phyloP scores from a whole-genome alignment of 768 basidiomycete genomes.

The Termitomyces sp. region DNA sequence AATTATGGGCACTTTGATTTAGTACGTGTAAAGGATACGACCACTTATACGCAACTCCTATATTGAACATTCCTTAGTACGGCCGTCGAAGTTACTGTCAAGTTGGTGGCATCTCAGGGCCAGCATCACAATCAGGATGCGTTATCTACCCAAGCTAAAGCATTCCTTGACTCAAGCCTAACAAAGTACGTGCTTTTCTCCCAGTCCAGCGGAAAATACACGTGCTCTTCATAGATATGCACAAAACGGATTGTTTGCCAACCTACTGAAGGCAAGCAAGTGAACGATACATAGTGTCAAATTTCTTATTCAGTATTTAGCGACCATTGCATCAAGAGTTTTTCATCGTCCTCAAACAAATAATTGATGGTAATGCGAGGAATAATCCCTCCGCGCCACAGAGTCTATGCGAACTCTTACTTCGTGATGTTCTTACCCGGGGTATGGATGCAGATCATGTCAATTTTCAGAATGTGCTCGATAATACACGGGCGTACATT shows the following conservation, averaged over 20 bases:
- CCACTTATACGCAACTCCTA: background rate
- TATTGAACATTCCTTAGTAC: constrained; percentile 28
- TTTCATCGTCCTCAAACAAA: constrained; percentile 49
- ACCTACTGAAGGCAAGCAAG: constrained; percentile 49
- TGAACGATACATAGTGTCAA: background rate
- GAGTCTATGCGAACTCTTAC: constrained; percentile 40
- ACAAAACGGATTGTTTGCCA: constrained; percentile 50
- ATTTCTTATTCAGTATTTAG: constrained; percentile 21
- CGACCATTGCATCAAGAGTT: constrained; percentile 41
- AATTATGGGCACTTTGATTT: constrained; percentile 47
- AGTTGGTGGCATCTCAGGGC: constrained; percentile 41
- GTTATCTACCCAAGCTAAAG: constrained; percentile 50
- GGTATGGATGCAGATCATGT: constrained; percentile 45
- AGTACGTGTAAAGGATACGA: constrained; percentile 30
- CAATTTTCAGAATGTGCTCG: constrained; percentile 46
- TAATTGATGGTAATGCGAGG: constrained; percentile 33
- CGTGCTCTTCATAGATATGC: constrained; percentile 39
- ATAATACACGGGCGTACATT: constrained; percentile 54
- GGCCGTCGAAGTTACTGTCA: constrained; percentile 46
- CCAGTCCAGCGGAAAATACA: background rate
- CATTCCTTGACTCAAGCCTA: constrained; percentile 50
- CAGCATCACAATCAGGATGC: constrained; percentile 52
- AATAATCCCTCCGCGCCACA: constrained; percentile 21
- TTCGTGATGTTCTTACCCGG: constrained; percentile 52
- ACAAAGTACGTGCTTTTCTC: constrained; percentile 29